Conservation (phyloP, 2,329 filamentous ascomycete genomes). For the Kalmusia sp. region DNA sequence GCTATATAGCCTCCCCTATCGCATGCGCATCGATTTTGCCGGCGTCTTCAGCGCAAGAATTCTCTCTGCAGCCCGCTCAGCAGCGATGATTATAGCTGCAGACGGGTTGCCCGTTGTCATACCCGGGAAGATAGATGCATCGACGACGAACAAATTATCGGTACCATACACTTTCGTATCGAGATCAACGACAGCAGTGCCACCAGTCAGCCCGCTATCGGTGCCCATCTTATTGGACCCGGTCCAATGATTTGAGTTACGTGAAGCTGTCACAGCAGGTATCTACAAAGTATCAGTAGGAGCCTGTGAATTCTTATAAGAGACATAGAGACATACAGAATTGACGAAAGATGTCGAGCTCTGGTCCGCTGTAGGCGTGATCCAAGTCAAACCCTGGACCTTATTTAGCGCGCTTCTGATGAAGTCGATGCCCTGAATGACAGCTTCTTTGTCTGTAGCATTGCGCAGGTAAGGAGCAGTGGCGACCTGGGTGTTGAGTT, state of each 20-base stretch:
- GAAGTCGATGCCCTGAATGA: constrained; percentile 67
- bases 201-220: constrained; percentile 42
- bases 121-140: constrained; percentile 52
- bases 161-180: constrained; percentile 55
- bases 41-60: constrained; percentile 30
- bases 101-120: constrained; percentile 41
- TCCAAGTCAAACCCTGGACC: constrained; percentile 61
- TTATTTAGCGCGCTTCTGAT: constrained; percentile 59
- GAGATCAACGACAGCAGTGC: constrained; percentile 55
- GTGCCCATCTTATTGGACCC: constrained; percentile 61
- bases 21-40: neutral
- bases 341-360: constrained; percentile 63
- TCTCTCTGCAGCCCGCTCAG: constrained; percentile 36
- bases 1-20: neutral
- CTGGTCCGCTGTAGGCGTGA: constrained; percentile 56
- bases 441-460: constrained; percentile 63
- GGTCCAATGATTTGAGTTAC: constrained; percentile 51
- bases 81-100: constrained; percentile 33
- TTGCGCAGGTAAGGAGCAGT: constrained; percentile 65
- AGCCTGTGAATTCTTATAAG: neutral
- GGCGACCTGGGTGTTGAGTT: constrained; percentile 63
- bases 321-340: constrained; percentile 21
- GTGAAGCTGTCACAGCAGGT: constrained; percentile 31
- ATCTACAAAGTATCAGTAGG: constrained; percentile 13
- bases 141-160: constrained; percentile 51